A percentile compares a stretch with the other conserved stretches of the same genome.
Evolutionary conservation across 495 filamentous ascomycete genomes (phyloP).

Genomic region (Thermothielavioides terrestris): DNA sequence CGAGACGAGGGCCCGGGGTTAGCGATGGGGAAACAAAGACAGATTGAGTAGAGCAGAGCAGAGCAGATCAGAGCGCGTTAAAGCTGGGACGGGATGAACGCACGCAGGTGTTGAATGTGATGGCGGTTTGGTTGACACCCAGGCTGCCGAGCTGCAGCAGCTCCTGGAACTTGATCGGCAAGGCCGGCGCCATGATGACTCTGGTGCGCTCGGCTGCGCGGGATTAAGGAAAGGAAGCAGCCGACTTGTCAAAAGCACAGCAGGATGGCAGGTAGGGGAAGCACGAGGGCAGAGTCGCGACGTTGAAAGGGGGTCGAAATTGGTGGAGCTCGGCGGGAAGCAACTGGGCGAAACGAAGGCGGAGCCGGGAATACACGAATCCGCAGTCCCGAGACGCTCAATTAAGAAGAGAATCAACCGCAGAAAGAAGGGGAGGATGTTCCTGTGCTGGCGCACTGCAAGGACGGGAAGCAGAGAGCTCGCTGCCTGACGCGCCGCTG

Average conservation of each 20-base stretch:
- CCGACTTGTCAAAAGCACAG: slow-evolving; percentile 30
- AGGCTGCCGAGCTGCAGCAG: slow-evolving; percentile 73
- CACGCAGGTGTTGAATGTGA: slow-evolving; percentile 97
- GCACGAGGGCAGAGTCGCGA: slow-evolving; percentile 8
- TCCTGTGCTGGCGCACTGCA: background rate
- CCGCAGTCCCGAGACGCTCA: slow-evolving; percentile 2
- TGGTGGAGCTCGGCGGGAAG: slow-evolving; percentile 13
- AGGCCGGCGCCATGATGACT: slow-evolving; percentile 35
- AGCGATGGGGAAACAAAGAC: slow-evolving; percentile 7
- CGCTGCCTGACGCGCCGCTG: slow-evolving; percentile 10
- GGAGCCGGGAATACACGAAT: slow-evolving; percentile 3
- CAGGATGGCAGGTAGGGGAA: slow-evolving; percentile 9
- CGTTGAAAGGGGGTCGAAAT: slow-evolving; percentile 17
- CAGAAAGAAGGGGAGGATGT: background rate
- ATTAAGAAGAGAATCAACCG: slow-evolving; percentile 1
- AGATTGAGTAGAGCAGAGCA: no score
- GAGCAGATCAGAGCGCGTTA: background rate
- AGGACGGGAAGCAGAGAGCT: background rate
- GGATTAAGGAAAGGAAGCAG: slow-evolving; percentile 18
- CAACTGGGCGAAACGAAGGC: slow-evolving; percentile 4
- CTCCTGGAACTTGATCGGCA: slow-evolving; percentile 95
- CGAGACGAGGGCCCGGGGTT: slow-evolving; percentile 9
- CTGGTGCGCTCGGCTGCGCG: slow-evolving; percentile 30
- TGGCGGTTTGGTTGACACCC: slow-evolving; percentile 76
- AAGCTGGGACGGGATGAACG: slow-evolving; percentile 33